These are phyloP conservation scores for Penicillium sp. DNA, from an alignment of 2,329 filamentous ascomycete species.

Conservation along the genomic window DNA sequence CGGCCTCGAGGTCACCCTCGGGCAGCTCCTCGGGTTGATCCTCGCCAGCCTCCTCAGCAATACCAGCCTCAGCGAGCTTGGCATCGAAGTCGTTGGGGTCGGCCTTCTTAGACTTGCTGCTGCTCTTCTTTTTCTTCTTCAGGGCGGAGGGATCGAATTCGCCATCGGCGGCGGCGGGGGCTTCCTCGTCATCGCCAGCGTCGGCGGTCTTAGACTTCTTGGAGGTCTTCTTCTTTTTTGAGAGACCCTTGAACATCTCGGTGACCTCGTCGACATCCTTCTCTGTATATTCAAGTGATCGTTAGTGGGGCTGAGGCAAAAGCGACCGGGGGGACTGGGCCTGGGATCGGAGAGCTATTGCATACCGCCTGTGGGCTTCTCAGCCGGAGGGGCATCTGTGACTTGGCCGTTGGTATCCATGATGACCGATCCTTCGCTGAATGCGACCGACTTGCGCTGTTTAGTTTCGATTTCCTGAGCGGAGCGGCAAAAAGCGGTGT, in stretches of 20 bases:
- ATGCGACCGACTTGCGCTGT: constrained; percentile 89
- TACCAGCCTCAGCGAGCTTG: constrained; percentile 61
- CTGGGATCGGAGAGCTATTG: constrained; percentile 44
- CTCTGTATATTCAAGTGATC: constrained; percentile 38
- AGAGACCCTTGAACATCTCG: constrained; percentile 65
- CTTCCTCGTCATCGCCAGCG: constrained; percentile 51
- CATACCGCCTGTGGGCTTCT: constrained; percentile 76
- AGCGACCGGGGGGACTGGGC: constrained; percentile 29
- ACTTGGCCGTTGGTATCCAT: constrained; percentile 88
- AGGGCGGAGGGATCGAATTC: constrained; percentile 67
- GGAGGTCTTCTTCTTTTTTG: constrained; percentile 70
- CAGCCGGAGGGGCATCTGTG: constrained; percentile 69
- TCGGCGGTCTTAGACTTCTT: constrained; percentile 58
- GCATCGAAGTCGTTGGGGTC: constrained; percentile 65
- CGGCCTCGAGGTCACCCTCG: constrained; percentile 76
- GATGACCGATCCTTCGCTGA: constrained; percentile 81
- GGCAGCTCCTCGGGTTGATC: constrained; percentile 56
- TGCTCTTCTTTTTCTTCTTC: constrained; percentile 76
- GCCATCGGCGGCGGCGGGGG: constrained; percentile 51
- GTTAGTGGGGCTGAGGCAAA: constrained; percentile 33
- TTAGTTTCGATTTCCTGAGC: constrained; percentile 52
- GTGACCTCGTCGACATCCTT: constrained; percentile 65
- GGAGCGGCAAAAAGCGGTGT: constrained; percentile 26
- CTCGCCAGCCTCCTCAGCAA: constrained; percentile 58
- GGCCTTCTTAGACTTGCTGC: constrained; percentile 51